These are phyloP conservation scores for Kwoniella sp. DNA, from an alignment of 768 basidiomycete species.

Conservation along the genomic window DNA sequence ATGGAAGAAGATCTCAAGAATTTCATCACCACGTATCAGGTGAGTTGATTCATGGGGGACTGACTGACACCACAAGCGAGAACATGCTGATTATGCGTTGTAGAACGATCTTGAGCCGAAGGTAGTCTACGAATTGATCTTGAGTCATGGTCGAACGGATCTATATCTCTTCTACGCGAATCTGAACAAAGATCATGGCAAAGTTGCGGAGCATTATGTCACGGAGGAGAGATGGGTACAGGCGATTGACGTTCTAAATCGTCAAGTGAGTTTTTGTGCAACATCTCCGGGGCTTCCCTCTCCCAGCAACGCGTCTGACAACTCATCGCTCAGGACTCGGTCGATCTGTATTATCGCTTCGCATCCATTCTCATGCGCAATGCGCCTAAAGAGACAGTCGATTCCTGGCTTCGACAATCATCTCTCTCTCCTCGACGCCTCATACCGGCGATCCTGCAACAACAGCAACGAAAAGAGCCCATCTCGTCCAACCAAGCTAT, in stretches of 20 bases:
- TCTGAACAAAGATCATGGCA: constrained; percentile 74
- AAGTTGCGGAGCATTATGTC: constrained; percentile 89
- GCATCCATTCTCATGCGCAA: constrained; percentile 83
- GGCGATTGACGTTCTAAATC: constrained; percentile 84
- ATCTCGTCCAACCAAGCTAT: constrained; percentile 70
- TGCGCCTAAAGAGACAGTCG: constrained; percentile 84
- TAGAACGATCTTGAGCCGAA: constrained; percentile 80
- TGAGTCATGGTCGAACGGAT: constrained; percentile 88
- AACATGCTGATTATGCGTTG: constrained; percentile 9
- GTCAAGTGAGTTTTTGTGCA: constrained; percentile 84
- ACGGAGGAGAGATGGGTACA: constrained; percentile 88
- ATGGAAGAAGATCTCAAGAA: constrained; percentile 90
- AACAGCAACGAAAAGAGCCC: constrained; percentile 65
- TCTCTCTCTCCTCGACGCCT: constrained; percentile 78
- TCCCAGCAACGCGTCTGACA: no score
- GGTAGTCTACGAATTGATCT: constrained; percentile 89
- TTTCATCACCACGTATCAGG: constrained; percentile 94
- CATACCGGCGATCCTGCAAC: constrained; percentile 83
- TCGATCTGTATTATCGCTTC: constrained; percentile 91
- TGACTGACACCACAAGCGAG: no score
- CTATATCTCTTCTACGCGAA: constrained; percentile 88
- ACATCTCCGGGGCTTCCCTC: no score
- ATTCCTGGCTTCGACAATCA: constrained; percentile 84
- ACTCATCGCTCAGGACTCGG: constrained; percentile 63
- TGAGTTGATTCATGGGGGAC: no score